A percentile compares a stretch with the other conserved stretches of the same genome.
These are phyloP conservation scores for Theileria luwenshuni DNA, from an alignment of 169 alveolate genomes.

Conservation along the genomic window DNA sequence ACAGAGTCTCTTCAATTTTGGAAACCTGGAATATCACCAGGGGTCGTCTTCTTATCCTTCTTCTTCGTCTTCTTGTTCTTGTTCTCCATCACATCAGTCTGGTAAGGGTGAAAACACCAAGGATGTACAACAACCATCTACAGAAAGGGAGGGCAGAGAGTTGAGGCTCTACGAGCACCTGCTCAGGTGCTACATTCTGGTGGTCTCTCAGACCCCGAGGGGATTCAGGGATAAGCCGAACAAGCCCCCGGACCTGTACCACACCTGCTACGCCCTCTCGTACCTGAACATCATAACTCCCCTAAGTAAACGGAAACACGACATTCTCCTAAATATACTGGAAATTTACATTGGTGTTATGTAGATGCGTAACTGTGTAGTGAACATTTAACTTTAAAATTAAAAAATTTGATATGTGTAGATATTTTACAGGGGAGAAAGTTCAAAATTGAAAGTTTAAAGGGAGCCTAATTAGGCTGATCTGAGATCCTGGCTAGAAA, in stretches of 20 bases:
- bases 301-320: background rate
- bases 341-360: background rate
- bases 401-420: background rate
- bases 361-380: too few relatives aligned
- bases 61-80: too few relatives aligned
- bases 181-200: conserved; percentile 59
- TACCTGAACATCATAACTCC: conserved; percentile 79
- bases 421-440: too few relatives aligned
- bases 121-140: conserved; percentile 32
- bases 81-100: conserved; percentile 14
- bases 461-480: conserved; percentile 36
- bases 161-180: conserved; percentile 63
- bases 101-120: conserved; percentile 36
- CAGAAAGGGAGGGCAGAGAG: conserved; percentile 39
- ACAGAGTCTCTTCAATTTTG: conserved; percentile 26
- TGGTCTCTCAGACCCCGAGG: conserved; percentile 78
- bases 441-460: too few relatives aligned
- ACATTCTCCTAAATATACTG: conserved; percentile 2
- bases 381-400: background rate
- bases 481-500: conserved; percentile 42
- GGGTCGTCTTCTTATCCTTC: background rate
- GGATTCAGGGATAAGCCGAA: conserved; percentile 96
- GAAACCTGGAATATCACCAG: too few relatives aligned
- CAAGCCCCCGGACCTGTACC: conserved; percentile 92
- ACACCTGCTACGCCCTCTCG: conserved; percentile 92